A percentile compares a stretch with the other conserved stretches of the same genome.
These are phyloP conservation scores for Rhodosporidiobolus odoratus DNA, from an alignment of 768 basidiomycete species.

Conservation along the genomic window DNA sequence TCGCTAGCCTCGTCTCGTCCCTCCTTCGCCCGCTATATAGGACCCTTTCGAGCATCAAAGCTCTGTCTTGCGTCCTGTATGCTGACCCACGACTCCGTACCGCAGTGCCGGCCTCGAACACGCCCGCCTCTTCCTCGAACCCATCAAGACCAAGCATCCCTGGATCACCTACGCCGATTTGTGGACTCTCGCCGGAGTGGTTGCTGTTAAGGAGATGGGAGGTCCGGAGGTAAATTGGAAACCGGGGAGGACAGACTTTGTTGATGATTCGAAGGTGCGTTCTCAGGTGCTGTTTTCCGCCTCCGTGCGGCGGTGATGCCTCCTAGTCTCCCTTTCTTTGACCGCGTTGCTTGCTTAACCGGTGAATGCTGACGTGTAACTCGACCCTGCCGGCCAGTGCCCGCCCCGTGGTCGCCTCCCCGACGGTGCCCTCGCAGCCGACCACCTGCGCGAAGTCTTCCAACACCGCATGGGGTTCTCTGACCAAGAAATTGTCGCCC, in stretches of 20 bases:
- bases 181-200: slow-evolving; percentile 68
- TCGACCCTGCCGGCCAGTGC: too few species aligned
- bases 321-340: too few species aligned
- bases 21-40: not conserved
- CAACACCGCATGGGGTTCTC: slow-evolving; percentile 86
- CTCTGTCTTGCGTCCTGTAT: not conserved
- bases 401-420: slow-evolving; percentile 50
- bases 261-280: slow-evolving; percentile 25
- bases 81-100: not conserved
- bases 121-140: slow-evolving; percentile 75
- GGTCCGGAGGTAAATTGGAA: slow-evolving; percentile 92
- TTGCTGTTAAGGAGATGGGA: slow-evolving; percentile 81
- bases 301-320: too few species aligned
- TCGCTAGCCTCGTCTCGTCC: not conserved
- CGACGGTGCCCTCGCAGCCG: slow-evolving; percentile 59
- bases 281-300: not conserved
- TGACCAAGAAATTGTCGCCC: slow-evolving; percentile 79
- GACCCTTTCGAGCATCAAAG: not conserved
- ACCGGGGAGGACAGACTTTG: slow-evolving; percentile 73
- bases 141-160: slow-evolving; percentile 72
- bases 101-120: slow-evolving; percentile 72
- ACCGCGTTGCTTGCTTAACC: too few species aligned
- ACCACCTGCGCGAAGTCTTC: slow-evolving; percentile 75
- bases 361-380: too few species aligned
- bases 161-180: slow-evolving; percentile 63